phyloP scores from a whole-genome alignment of 305 asterid genomes.

The Rubia tinctorum region DNA sequence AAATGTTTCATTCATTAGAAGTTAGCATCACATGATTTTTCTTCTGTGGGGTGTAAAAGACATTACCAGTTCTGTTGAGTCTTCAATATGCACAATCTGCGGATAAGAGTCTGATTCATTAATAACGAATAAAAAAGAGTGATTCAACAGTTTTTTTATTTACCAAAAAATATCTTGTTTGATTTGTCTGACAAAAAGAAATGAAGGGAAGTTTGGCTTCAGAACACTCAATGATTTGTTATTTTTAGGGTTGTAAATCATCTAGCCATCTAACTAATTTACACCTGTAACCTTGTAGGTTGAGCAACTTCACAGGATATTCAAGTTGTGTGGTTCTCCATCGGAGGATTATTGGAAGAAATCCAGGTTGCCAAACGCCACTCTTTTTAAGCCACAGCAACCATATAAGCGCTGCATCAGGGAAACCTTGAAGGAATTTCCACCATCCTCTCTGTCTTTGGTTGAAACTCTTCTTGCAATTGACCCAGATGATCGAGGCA shows the following conservation, averaged over 20 bases:
- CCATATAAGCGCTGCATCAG: conserved; percentile 68
- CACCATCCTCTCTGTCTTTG: conserved; percentile 58
- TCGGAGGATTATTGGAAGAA: conserved; percentile 87
- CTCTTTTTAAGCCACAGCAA: conserved; percentile 91
- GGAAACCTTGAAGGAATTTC: conserved; percentile 72
- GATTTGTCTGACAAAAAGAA: background rate
- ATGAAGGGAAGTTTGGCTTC: background rate
- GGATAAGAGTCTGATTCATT: background rate
- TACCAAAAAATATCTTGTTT: background rate
- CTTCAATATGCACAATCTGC: background rate
- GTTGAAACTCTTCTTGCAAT: conserved; percentile 69
- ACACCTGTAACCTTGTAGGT: conserved; percentile 43
- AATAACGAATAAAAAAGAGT: background rate
- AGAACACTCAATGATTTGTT: background rate
- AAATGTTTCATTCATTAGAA: background rate
- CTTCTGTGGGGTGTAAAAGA: conserved; percentile 1
- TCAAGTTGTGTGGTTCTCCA: conserved; percentile 90
- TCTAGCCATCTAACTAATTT: conserved; percentile 1
- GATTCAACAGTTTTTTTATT: background rate
- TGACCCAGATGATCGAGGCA: conserved; percentile 71
- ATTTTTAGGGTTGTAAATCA: background rate
- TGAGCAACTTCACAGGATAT: conserved; percentile 93
- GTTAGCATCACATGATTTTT: background rate
- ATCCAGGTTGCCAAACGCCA: conserved; percentile 71
- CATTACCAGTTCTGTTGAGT: background rate